Conservation (phyloP, 2,329 filamentous ascomycete species). For the Xylaria sp. region DNA sequence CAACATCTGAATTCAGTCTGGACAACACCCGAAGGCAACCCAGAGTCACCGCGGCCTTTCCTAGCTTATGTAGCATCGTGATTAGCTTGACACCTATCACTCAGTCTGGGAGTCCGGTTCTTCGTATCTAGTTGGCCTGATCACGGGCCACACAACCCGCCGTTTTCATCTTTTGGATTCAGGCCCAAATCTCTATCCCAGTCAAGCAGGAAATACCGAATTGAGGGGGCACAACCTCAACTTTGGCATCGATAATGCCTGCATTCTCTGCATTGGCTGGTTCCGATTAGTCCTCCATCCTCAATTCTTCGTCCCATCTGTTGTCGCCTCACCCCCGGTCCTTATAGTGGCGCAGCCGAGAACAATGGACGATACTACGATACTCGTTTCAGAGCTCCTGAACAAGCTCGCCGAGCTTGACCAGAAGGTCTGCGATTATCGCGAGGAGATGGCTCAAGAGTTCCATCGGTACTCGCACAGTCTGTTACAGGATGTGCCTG, state of each 20-base stretch:
- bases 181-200: constrained; percentile 5
- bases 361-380: constrained; percentile 55
- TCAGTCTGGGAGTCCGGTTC: neutral
- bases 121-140: neutral
- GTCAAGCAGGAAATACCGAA: neutral
- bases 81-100: constrained; percentile 3
- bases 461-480: constrained; percentile 61
- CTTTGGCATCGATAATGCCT: constrained; percentile 15
- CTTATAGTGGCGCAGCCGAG: constrained; percentile 22
- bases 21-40: neutral
- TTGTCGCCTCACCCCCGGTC: constrained; percentile 1
- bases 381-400: constrained; percentile 58
- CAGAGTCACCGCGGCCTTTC: neutral
- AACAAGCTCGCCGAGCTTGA: constrained; percentile 62
- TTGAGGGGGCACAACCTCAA: neutral
- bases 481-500: constrained; percentile 54
- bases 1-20: neutral
- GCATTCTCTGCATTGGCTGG: constrained; percentile 18
- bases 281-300: constrained; percentile 16
- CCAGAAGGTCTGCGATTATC: constrained; percentile 61
- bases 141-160: neutral
- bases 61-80: neutral
- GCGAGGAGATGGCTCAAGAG: constrained; percentile 61
- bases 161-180: neutral
- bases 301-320: constrained; percentile 2